A percentile compares a stretch with the other conserved stretches of the same genome.
These are phyloP conservation scores for Fusarium sacchari DNA, from an alignment of 2,329 filamentous ascomycete species.

Conservation along the genomic window DNA sequence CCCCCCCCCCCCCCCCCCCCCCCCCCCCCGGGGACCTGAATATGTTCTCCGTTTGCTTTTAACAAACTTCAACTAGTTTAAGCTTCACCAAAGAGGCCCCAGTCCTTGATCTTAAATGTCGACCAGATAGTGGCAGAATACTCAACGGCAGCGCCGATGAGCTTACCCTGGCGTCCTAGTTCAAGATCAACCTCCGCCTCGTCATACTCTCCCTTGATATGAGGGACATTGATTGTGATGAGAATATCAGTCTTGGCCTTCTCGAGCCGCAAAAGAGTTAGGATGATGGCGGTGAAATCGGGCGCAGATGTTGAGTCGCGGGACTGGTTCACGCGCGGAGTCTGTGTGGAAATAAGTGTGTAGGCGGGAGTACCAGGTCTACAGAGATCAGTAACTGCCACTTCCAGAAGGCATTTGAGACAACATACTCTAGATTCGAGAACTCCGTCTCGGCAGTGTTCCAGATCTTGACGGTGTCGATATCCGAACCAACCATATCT, in stretches of 20 bases:
- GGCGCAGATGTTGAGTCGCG: conserved; percentile 53
- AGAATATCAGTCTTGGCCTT: conserved; percentile 82
- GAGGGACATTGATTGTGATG: conserved; percentile 88
- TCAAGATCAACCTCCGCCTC: conserved; percentile 76
- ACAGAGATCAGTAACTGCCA: conserved; percentile 14
- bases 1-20: not conserved
- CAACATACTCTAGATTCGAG: conserved; percentile 61
- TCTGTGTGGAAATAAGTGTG: conserved; percentile 75
- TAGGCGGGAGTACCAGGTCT: conserved; percentile 66
- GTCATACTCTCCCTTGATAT: conserved; percentile 78
- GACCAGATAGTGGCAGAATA: conserved; percentile 75
- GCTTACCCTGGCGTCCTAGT: conserved; percentile 71
- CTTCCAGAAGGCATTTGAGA: not conserved
- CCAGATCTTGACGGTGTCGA: conserved; percentile 73
- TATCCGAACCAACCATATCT: conserved; percentile 73
- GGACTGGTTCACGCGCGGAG: conserved; percentile 51
- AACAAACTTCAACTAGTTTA: conserved; percentile 7
- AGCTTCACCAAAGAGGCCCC: conserved; percentile 71
- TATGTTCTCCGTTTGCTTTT: not conserved
- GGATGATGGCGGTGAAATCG: conserved; percentile 78
- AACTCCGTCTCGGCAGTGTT: conserved; percentile 71
- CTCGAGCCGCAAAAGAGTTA: conserved; percentile 81
- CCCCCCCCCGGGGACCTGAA: not conserved
- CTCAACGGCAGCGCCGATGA: conserved; percentile 75
- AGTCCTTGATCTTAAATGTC: conserved; percentile 82